Percentiles rank a stretch among this genome's conserved stretches.
Conservation (phyloP, 768 basidiomycete genomes). For the Cyclocybe aegerita region DNA sequence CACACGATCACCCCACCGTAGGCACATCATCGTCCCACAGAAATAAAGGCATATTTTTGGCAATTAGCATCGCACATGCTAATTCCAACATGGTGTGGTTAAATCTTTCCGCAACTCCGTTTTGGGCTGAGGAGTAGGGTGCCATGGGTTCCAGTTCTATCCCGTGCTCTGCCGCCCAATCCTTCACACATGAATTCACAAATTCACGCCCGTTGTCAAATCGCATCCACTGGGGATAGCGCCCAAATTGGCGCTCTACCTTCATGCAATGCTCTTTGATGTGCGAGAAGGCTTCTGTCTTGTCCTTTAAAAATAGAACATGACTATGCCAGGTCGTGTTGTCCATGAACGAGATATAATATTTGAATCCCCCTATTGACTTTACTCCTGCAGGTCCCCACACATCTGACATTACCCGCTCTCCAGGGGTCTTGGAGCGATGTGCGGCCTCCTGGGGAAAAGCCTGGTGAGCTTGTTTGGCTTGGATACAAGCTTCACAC, state of each 20-base stretch:
- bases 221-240: too few relatives aligned
- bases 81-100: constrained; percentile 10
- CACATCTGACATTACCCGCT: constrained; percentile 20
- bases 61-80: constrained; percentile 7
- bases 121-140: constrained; percentile 14
- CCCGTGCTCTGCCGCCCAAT: constrained; percentile 4
- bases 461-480: constrained; percentile 26
- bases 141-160: constrained; percentile 8
- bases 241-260: too few relatives aligned
- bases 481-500: constrained; percentile 31
- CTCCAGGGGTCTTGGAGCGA: constrained; percentile 15
- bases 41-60: background rate
- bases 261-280: too few relatives aligned
- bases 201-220: too few relatives aligned
- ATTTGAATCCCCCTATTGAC: constrained; percentile 17
- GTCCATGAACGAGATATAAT: constrained; percentile 26
- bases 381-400: constrained; percentile 26
- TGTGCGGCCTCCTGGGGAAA: constrained; percentile 28
- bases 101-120: constrained; percentile 13
- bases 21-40: background rate
- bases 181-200: too few relatives aligned
- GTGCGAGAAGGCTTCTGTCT: constrained; percentile 15
- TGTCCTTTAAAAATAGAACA: constrained; percentile 12
- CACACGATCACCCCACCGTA: too few relatives aligned
- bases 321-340: constrained; percentile 9